Evolutionary conservation across 2,329 filamentous ascomycete genomes (phyloP).

Genomic region (Eutypa lata): DNA sequence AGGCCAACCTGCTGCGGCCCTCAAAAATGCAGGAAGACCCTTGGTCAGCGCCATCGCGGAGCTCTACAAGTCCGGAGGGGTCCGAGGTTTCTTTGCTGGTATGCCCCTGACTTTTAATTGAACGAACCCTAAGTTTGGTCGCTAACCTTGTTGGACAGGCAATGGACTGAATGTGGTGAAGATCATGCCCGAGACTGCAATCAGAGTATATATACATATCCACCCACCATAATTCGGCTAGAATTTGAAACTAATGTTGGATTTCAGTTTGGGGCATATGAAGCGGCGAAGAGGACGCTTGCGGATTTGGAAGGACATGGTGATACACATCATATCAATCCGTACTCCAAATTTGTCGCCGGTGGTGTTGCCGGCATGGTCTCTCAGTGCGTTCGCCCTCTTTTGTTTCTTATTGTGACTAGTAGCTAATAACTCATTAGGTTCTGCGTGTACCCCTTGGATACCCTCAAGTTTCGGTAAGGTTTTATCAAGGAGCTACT

Average conservation of each 20-base stretch:
- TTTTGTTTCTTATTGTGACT: conserved; percentile 1
- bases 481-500: conserved; percentile 7
- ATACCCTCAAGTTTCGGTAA: conserved; percentile 54
- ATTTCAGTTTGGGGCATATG: conserved; percentile 80
- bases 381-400: conserved; percentile 64
- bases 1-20: conserved; percentile 62
- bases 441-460: conserved; percentile 54
- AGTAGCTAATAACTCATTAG: conserved; percentile 36
- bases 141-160: conserved; percentile 48
- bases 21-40: conserved; percentile 65
- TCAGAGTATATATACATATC: conserved; percentile 55
- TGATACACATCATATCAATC: conserved; percentile 74
- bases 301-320: conserved; percentile 84
- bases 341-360: conserved; percentile 84
- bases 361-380: conserved; percentile 92
- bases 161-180: conserved; percentile 97
- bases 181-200: conserved; percentile 97
- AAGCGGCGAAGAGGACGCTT: conserved; percentile 86
- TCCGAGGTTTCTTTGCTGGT: conserved; percentile 92
- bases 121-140: conserved; percentile 1
- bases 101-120: conserved; percentile 27
- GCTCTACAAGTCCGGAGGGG: conserved; percentile 80
- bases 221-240: neutral
- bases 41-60: conserved; percentile 71
- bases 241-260: conserved; percentile 10